Evolutionary conservation across 345 rosid species (phyloP), one percentile per base, ranked within the genome.

Genomic region (Populus euphratica): DNA sequence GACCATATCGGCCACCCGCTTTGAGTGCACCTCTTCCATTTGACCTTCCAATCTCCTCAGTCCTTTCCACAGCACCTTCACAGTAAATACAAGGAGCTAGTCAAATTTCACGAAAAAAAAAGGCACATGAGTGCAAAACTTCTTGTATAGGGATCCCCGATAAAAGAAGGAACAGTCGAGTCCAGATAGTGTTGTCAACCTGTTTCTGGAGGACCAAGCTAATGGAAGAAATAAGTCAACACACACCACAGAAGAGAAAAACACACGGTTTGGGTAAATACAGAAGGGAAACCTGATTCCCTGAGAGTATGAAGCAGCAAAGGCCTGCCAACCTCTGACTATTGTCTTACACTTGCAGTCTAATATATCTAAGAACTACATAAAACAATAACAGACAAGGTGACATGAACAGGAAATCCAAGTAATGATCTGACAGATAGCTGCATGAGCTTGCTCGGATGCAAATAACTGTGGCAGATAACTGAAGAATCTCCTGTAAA

Each of bases 21-120:
- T 47, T 35, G 50, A 64, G 61, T 64, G 36, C 41, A 31, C 69
- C 35, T 69, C 73, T 49, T 39, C 62, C 21, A 54, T 52, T 47
- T 43, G 10, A 39, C 38, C 59, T 56, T 8, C 66, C 49, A 43
- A 41, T 27, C 73, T 73, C 49, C 73, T 47, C 44, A 23, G 3
- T 68, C 81, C 74, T 79, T 74, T 73, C 81, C 81, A 12, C 81
- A 79, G 74, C 81, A 79, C 81, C 81, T 79, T 68, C 65, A 67
- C 38, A 39, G 12, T 41, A 2, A 41, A 65, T 54, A 70, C 3
- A 41, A 16, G 33, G 11, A 73, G 66, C 29, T 18, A 63, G 29
- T 31, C 35, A 21, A 20, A 21, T 61, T 27, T 8, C 7, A 33
- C 3, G 31, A 68, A n/a, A 39, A 64, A 56, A 13, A 25, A 70